Evolutionary conservation across 2,329 filamentous ascomycete species (phyloP), one percentile per base, ranked within the genome.

Genomic region (Rhexocercosporidium sp.): DNA sequence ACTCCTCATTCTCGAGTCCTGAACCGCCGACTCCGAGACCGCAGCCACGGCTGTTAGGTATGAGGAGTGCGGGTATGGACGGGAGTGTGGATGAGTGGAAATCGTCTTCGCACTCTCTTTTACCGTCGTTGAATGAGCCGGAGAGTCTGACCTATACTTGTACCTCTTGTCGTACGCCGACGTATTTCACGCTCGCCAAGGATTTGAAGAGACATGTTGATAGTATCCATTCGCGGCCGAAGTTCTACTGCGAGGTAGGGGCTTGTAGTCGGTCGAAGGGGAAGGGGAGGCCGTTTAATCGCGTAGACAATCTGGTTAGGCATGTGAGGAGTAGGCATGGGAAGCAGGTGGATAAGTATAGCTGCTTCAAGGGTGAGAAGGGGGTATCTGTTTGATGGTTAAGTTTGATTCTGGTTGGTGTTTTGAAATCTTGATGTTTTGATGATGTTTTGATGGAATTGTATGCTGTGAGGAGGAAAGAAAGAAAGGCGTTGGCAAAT

Each of bases 141-240:
- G 60, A 53, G n/a, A 54, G 34, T 16, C 9, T 18, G 31, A 47
- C 31, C 3, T 64, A 56, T 54, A 64, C 25, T 0, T 64, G 61
- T 6, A 53, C 49, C 3, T 64, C 51, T 11, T 64, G 61, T 22
- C 31, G 22, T 22, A 46, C 49, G 12, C 61, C 61, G 27, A 64
- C 34, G 8, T 54, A 46, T 20, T 64, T 64, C 49, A 64, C 61
- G 12, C 51, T 64, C 18, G 31, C 49, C 12, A 64, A 64, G 51
- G 61, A 64, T 56, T 20, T 64, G 49, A 64, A 54, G 51, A 41
- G 61, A 56, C 61, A 64, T 47, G 53, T 64, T 46, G 51, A 56
- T 20, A 64, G 61, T 20, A 64, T 64, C 5, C 61, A 64, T 25
- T 64, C 53, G 12, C 16, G 41, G 18, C 25, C 49, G 34, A 44